Conservation (phyloP, 2,329 filamentous ascomycete species). For the Chaetomium olivaceum region DNA sequence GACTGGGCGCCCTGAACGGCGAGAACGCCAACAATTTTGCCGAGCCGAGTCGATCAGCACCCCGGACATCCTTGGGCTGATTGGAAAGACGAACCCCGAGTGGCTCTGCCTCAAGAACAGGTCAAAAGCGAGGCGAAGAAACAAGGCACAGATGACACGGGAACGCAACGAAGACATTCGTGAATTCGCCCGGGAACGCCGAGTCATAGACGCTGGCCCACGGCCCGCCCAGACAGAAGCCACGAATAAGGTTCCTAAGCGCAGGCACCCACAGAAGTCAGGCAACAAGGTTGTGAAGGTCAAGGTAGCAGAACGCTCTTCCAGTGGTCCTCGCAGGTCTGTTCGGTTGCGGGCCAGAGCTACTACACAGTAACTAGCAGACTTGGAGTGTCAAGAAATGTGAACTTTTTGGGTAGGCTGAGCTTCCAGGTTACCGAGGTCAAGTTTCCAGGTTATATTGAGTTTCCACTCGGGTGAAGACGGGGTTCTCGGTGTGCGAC, state of each 20-base stretch:
- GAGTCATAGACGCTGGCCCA: background rate
- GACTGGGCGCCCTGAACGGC: background rate
- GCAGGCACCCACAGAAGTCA: background rate
- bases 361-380: background rate
- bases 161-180: background rate
- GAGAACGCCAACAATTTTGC: background rate
- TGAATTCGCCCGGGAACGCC: background rate
- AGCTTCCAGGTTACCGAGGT: too few relatives aligned
- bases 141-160: conserved; percentile 1
- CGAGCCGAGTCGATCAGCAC: background rate
- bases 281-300: background rate
- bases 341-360: background rate
- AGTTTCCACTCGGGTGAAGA: too few relatives aligned
- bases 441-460: too few relatives aligned
- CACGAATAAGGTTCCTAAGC: background rate
- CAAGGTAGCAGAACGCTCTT: background rate
- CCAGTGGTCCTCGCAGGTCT: background rate
- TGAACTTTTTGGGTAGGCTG: too few relatives aligned
- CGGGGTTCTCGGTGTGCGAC: too few relatives aligned
- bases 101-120: conserved; percentile 1
- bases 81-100: background rate
- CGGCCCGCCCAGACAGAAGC: background rate
- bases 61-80: background rate
- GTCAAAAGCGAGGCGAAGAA: background rate
- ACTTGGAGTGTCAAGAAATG: too few relatives aligned